Base-by-base conservation (phyloP, 2,329 filamentous ascomycete genomes). In the Neofusicoccum sp. region DNA sequence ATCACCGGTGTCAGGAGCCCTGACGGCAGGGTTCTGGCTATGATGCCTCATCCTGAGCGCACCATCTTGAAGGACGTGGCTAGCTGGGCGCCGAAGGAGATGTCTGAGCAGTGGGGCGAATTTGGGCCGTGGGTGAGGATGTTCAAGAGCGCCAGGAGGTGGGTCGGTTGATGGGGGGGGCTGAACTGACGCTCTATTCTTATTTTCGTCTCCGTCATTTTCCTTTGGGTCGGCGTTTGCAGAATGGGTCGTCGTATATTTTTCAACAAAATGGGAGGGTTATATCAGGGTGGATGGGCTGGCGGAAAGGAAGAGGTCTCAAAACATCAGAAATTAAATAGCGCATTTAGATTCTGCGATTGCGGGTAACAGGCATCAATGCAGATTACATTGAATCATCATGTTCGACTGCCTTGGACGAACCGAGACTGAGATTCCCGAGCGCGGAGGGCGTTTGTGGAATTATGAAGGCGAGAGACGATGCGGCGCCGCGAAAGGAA, bases 11-110 rank as follows among this genome's bases (percentile, higher is more conserved):
- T 96, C 28, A 82, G 88, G 67, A 92, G 85, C 68, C 83, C 80
- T 44, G 88, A 96, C 71, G 92, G 92, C 11, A 84, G 90, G 61
- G 90, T 96, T 1, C 75, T 96, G 66, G 91, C 91, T 6, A 85
- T 96, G 78, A 96, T 97, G 92, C 93, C 93, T 63, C 92, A 96
- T 74, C 92, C 92, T 1, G 92, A 97, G 79, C 85, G 92, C n/a
- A 96, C 90, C 14, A 86, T 96, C 62, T 79, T 96, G 79, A 86
- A 86, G 61, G 90, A 91, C 62, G 87, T 92, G 63, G 86, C 83
- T 49, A 93, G 89, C 73, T 96, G 88, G 74, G 78, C 89, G 63
- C 89, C 91, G 6, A 80, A 85, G 62, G 84, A 84, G 11, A 76
- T 78, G 69, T 14, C 26, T 16, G 82, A 84, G 66, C 80, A 87